Percentiles rank a stretch among this genome's conserved stretches.
Evolutionary conservation across 169 alveolate genomes (phyloP).

Genomic region (Plasmodium yoelii): DNA sequence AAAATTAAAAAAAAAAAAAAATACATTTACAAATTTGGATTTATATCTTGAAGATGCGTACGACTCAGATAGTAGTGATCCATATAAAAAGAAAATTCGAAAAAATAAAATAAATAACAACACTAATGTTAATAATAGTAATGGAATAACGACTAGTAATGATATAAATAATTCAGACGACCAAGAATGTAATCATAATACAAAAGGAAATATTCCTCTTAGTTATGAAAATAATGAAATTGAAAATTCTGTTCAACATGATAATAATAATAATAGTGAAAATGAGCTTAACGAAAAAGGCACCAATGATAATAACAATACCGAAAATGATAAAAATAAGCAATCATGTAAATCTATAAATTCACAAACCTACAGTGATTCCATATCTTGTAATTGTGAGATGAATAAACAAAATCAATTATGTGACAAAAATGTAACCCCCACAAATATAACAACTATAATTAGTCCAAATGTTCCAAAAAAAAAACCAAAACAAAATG

Average conservation of each 20-base stretch:
- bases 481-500: slow-evolving; percentile 31
- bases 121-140: not conserved
- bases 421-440: too few species aligned
- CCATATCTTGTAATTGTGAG: too few species aligned
- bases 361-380: too few species aligned
- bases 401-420: too few species aligned
- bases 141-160: not conserved
- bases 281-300: not conserved
- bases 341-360: too few species aligned
- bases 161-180: not conserved
- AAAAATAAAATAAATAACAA: not conserved
- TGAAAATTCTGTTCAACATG: not conserved
- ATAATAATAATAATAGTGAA: slow-evolving; percentile 1
- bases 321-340: not conserved
- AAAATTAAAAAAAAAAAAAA: slow-evolving; percentile 38
- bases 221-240: not conserved
- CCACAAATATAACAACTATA: too few species aligned
- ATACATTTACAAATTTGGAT: slow-evolving; percentile 1
- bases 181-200: not conserved
- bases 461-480: slow-evolving; percentile 27
- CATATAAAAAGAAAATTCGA: not conserved
- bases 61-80: not conserved
- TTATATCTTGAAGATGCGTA: slow-evolving; percentile 5
- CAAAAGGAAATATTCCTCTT: not conserved
- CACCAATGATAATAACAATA: not conserved